Evolutionary conservation across 2,329 filamentous ascomycete genomes (phyloP).

Genomic region (Colletotrichum theobromicola): DNA sequence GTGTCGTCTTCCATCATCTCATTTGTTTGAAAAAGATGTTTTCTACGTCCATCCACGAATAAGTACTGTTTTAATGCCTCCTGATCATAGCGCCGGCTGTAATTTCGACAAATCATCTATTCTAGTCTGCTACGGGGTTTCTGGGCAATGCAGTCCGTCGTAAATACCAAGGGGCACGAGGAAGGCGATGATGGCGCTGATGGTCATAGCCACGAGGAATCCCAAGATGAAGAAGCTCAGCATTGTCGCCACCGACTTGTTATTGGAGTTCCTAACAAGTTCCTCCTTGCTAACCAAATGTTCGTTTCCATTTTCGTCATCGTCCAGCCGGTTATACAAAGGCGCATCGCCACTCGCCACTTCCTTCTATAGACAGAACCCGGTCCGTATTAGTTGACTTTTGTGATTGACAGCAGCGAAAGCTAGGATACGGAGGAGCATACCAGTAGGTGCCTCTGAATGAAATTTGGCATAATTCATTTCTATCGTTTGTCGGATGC

Average conservation of each 20-base stretch:
- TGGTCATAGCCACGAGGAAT: background rate
- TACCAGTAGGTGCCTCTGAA: background rate
- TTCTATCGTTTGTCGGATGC: background rate
- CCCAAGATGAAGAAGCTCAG: background rate
- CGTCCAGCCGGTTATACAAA: background rate
- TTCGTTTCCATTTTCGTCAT: background rate
- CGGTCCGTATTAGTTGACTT: background rate
- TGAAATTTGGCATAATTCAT: background rate
- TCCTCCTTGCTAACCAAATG: background rate
- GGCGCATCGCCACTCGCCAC: background rate
- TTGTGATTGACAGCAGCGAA: background rate
- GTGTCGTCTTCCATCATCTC: background rate
- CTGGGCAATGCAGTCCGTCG: background rate
- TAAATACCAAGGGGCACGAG: background rate
- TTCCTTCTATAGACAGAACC: background rate
- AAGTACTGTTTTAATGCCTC: background rate
- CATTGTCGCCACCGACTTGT: background rate
- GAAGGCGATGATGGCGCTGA: background rate
- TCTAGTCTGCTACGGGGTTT: background rate
- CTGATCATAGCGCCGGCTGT: background rate
- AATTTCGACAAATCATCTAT: background rate
- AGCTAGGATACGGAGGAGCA: background rate
- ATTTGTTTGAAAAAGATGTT: background rate
- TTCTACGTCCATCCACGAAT: background rate
- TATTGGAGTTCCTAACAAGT: background rate